Evolutionary conservation across 768 basidiomycete genomes (phyloP).

Genomic region (Podaxis mareebaensis): DNA sequence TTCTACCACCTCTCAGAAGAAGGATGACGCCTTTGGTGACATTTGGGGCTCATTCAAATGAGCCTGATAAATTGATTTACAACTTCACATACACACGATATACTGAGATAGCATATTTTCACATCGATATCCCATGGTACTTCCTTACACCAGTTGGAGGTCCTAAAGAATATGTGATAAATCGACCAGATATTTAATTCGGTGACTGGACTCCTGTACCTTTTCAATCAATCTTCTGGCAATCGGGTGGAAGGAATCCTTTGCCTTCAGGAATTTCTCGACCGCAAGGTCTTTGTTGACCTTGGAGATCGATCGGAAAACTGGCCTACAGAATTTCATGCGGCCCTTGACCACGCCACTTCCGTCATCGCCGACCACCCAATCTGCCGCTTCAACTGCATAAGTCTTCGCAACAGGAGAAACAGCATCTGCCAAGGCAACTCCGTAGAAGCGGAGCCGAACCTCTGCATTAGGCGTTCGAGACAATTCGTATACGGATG

Average conservation of each 20-base stretch:
- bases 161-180: slow-evolving; percentile 37
- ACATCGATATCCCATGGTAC: no score
- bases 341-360: slow-evolving; percentile 69
- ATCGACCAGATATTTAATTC: not conserved
- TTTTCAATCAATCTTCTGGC: slow-evolving; percentile 75
- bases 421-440: slow-evolving; percentile 56
- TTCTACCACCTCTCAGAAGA: slow-evolving; percentile 39
- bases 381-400: slow-evolving; percentile 55
- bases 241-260: slow-evolving; percentile 71
- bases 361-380: slow-evolving; percentile 69
- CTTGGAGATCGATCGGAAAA: slow-evolving; percentile 54
- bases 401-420: slow-evolving; percentile 51
- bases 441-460: slow-evolving; percentile 73
- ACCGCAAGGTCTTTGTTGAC: slow-evolving; percentile 57
- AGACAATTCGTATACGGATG: slow-evolving; percentile 46
- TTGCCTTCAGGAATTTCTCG: slow-evolving; percentile 45
- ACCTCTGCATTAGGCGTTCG: slow-evolving; percentile 75
- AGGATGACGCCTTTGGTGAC: slow-evolving; percentile 81
- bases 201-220: slow-evolving; percentile 36
- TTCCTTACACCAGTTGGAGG: slow-evolving; percentile 8
- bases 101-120: not conserved
- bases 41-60: slow-evolving; percentile 85
- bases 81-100: not conserved
- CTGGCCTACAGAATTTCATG: slow-evolving; percentile 83
- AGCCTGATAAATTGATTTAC: slow-evolving; percentile 3